phyloP scores from a whole-genome alignment of 176 grass and related monocot species.

The Phragmites australis region DNA sequence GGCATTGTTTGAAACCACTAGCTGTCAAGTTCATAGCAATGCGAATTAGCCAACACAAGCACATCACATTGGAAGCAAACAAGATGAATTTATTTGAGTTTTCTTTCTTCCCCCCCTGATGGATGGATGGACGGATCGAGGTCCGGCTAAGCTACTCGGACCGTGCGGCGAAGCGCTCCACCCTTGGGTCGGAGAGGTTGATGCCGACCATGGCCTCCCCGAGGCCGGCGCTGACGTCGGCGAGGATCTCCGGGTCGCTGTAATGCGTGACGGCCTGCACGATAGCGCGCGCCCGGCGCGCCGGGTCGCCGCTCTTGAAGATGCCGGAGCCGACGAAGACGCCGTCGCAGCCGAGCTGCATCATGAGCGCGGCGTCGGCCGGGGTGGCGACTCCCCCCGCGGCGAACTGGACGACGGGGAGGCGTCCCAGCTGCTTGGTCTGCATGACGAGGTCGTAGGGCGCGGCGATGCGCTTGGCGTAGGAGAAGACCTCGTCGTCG shows the following conservation, averaged over 20 bases:
- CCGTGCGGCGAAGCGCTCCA: constrained; percentile 56
- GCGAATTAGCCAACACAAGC: background rate
- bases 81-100: background rate
- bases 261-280: constrained; percentile 68
- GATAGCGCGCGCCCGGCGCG: constrained; percentile 47
- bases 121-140: too few species aligned
- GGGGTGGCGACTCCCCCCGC: constrained; percentile 55
- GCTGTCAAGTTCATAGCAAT: background rate
- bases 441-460: constrained; percentile 63
- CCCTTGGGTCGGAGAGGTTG: constrained; percentile 51
- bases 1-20: too few species aligned
- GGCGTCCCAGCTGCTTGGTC: constrained; percentile 60
- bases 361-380: constrained; percentile 61
- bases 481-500: constrained; percentile 72
- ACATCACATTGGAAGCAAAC: background rate
- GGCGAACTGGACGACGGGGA: constrained; percentile 68
- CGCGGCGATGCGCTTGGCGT: constrained; percentile 53
- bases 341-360: constrained; percentile 68
- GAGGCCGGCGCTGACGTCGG: constrained; percentile 55
- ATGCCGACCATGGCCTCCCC: constrained; percentile 70
- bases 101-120: too few species aligned
- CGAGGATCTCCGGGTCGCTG: constrained; percentile 58
- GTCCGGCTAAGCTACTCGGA: constrained; percentile 35
- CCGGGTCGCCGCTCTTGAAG: constrained; percentile 65
- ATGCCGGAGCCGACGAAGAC: constrained; percentile 71